These are phyloP conservation scores for Cladosporium sp. DNA, from an alignment of 2,329 filamentous ascomycete genomes.

Conservation along the genomic window DNA sequence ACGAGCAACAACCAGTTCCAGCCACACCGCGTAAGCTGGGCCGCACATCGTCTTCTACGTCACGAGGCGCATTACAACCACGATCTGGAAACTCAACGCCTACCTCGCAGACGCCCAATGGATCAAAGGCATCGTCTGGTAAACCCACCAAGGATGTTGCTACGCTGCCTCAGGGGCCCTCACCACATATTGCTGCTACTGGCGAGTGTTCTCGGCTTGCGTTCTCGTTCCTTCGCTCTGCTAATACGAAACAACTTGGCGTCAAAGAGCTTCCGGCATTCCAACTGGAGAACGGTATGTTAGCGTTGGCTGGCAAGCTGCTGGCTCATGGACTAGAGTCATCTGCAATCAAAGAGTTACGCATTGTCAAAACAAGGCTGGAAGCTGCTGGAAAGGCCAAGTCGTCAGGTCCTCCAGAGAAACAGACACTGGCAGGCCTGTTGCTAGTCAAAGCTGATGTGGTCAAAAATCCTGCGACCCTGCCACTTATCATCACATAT, in stretches of 20 bases:
- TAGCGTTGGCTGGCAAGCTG: slow-evolving; percentile 67
- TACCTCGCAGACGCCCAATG: slow-evolving; percentile 50
- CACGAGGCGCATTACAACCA: slow-evolving; percentile 40
- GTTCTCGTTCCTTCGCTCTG: slow-evolving; percentile 64
- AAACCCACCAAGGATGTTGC: slow-evolving; percentile 10
- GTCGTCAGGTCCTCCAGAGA: slow-evolving; percentile 28
- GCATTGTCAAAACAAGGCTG: slow-evolving; percentile 65
- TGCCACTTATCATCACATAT: slow-evolving; percentile 62
- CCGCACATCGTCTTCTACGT: slow-evolving; percentile 12
- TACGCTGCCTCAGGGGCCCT: neutral
- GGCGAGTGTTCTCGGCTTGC: slow-evolving; percentile 71
- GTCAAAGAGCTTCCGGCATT: slow-evolving; percentile 60
- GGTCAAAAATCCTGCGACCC: slow-evolving; percentile 33
- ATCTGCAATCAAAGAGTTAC: slow-evolving; percentile 69
- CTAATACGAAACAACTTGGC: slow-evolving; percentile 55
- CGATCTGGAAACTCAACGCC: slow-evolving; percentile 54
- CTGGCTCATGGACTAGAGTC: slow-evolving; percentile 65
- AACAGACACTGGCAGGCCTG: slow-evolving; percentile 59
- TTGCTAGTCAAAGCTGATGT: slow-evolving; percentile 59
- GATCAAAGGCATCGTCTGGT: neutral
- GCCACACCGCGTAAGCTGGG: slow-evolving; percentile 49
- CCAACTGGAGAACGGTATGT: slow-evolving; percentile 74
- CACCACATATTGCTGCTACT: slow-evolving; percentile 48
- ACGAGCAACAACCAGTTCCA: slow-evolving; percentile 54
- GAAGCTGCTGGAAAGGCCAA: slow-evolving; percentile 43